Conservation (phyloP, 305 asterid species). For the Fraxinus greggii region DNA sequence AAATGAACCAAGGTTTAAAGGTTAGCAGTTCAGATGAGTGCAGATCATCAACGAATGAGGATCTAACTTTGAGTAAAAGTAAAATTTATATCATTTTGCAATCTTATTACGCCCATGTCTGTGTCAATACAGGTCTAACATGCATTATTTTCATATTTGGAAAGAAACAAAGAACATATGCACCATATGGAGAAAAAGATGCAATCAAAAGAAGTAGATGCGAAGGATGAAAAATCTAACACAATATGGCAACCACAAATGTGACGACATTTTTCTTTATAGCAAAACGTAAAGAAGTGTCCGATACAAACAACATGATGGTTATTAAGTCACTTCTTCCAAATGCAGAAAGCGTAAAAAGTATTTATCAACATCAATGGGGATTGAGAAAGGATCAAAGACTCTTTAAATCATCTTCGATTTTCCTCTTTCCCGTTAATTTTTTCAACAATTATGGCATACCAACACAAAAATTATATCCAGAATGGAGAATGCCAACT, state of each 20-base stretch:
- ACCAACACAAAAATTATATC: background rate
- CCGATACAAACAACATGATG: background rate
- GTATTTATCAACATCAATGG: background rate
- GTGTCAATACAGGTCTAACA: background rate
- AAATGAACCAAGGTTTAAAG: constrained; percentile 14
- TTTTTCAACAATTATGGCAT: background rate
- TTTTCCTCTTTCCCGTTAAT: background rate
- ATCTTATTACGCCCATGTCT: background rate
- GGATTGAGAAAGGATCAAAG: background rate
- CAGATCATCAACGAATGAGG: constrained; percentile 5
- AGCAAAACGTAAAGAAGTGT: background rate
- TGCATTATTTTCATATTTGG: background rate
- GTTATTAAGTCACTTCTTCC: background rate
- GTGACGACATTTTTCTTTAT: background rate
- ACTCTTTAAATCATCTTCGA: background rate
- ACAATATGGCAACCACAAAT: background rate
- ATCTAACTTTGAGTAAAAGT: background rate
- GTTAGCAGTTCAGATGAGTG: constrained; percentile 12
- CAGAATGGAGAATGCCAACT: background rate
- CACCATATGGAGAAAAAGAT: background rate
- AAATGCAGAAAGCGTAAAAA: background rate
- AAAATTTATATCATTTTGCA: background rate
- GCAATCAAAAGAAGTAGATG: background rate
- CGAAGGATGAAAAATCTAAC: background rate
- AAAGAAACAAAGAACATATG: background rate